Evolutionary conservation across 176 grass and related monocot species (phyloP).

Genomic region (Puccinellia tenuiflora): DNA sequence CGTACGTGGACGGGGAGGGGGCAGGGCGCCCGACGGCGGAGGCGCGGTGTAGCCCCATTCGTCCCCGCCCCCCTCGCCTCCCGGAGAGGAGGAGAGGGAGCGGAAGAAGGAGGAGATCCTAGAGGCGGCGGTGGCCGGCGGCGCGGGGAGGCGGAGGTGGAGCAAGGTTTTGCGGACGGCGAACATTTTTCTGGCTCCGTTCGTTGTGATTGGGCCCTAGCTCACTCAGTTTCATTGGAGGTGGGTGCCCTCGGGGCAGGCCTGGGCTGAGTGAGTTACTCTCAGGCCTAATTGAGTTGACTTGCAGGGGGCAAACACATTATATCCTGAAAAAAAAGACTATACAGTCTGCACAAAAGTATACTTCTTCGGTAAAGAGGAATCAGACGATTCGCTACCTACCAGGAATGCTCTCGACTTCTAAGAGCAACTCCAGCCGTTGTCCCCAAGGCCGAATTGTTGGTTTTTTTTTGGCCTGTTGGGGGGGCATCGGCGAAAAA

Average conservation of each 20-base stretch:
- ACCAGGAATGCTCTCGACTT: too few relatives aligned
- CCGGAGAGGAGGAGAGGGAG: slow-evolving; percentile 2
- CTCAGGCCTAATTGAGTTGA: slow-evolving; percentile 10
- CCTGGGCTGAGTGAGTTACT: neutral
- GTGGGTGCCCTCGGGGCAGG: neutral
- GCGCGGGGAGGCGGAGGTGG: slow-evolving; percentile 41
- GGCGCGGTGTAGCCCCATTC: slow-evolving; percentile 68
- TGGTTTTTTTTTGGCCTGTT: too few relatives aligned
- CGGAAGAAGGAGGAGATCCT: slow-evolving; percentile 45
- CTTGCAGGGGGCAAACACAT: too few relatives aligned
- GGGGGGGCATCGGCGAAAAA: too few relatives aligned
- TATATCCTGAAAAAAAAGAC: neutral
- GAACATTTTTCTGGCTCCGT: slow-evolving; percentile 32
- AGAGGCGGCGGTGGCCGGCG: slow-evolving; percentile 21
- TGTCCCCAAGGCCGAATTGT: too few relatives aligned
- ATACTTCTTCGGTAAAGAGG: too few relatives aligned
- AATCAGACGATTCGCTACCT: too few relatives aligned
- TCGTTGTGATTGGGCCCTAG: slow-evolving; percentile 26
- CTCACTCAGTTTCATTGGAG: slow-evolving; percentile 26
- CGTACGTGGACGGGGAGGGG: neutral
- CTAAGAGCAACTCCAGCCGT: too few relatives aligned
- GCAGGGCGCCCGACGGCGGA: slow-evolving; percentile 22
- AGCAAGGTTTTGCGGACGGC: slow-evolving; percentile 61
- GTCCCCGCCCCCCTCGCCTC: slow-evolving; percentile 28
- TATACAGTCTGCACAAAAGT: too few relatives aligned